phyloP scores from a whole-genome alignment of 169 alveolate species.

The Plasmodium berghei region DNA sequence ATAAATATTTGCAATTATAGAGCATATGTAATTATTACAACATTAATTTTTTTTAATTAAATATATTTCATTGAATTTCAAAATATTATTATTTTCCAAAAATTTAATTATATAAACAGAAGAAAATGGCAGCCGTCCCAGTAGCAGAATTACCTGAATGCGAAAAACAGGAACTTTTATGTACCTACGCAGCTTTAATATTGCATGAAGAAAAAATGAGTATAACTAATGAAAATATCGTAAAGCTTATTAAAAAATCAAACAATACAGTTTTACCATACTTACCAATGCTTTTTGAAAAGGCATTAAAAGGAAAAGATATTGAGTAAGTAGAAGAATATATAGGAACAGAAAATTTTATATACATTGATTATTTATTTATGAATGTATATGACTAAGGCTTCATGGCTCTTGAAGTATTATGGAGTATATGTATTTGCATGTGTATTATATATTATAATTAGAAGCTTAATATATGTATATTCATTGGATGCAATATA shows the following conservation, averaged over 20 bases:
- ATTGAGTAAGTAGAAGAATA: constrained; percentile 79
- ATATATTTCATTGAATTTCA: background rate
- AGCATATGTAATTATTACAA: background rate
- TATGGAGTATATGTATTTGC: too few species aligned
- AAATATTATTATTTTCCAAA: constrained; percentile 13
- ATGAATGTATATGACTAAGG: constrained; percentile 1
- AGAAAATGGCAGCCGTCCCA: constrained; percentile 87
- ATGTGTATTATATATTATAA: too few species aligned
- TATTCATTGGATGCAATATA: too few species aligned
- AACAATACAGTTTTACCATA: constrained; percentile 93
- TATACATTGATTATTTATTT: background rate
- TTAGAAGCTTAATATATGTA: too few species aligned
- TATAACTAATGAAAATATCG: constrained; percentile 92
- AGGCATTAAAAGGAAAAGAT: constrained; percentile 92
- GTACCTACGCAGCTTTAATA: constrained; percentile 95
- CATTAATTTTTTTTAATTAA: constrained; percentile 2
- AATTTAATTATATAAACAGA: constrained; percentile 6
- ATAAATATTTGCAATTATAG: too few species aligned
- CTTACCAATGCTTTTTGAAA: constrained; percentile 95
- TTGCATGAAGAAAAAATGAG: constrained; percentile 93
- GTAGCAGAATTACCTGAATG: constrained; percentile 81
- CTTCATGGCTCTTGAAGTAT: too few species aligned
- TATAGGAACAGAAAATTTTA: constrained; percentile 2
- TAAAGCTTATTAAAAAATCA: constrained; percentile 92
- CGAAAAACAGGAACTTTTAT: constrained; percentile 93